phyloP scores from a whole-genome alignment of 345 rosid genomes.

The Hibiscus tridactylites region DNA sequence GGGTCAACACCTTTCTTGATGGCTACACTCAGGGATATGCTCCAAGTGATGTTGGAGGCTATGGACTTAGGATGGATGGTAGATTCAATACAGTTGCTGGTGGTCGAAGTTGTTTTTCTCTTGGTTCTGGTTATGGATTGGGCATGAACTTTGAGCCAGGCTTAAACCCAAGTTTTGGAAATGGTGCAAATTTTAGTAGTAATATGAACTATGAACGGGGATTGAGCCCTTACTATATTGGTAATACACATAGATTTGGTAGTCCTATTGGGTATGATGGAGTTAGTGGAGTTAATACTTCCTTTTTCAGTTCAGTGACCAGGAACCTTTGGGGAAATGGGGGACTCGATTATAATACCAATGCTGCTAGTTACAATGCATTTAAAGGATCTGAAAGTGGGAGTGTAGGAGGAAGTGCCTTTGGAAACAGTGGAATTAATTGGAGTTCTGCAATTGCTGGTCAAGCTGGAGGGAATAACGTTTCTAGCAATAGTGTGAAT shows the following conservation, averaged over 20 bases:
- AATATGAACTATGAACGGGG: conserved; percentile 55
- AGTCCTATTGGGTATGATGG: conserved; percentile 52
- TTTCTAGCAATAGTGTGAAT: conserved; percentile 30
- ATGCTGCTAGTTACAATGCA: conserved; percentile 33
- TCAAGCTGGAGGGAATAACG: conserved; percentile 45
- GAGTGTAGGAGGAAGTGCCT: conserved; percentile 37
- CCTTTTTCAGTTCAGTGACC: conserved; percentile 61
- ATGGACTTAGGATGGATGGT: conserved; percentile 58
- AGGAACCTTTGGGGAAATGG: conserved; percentile 45
- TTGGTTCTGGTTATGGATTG: conserved; percentile 44
- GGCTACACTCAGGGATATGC: conserved; percentile 28
- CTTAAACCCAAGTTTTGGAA: conserved; percentile 25
- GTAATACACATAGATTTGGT: conserved; percentile 45
- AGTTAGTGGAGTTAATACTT: conserved; percentile 54
- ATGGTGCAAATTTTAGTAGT: conserved; percentile 30
- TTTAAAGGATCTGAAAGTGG: conserved; percentile 44
- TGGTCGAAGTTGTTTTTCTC: background rate
- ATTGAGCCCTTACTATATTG: conserved; percentile 53
- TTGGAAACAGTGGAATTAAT: conserved; percentile 36
- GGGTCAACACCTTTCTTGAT: background rate
- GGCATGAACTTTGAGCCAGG: conserved; percentile 58
- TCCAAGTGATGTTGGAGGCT: conserved; percentile 53
- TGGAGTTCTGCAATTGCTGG: conserved; percentile 44
- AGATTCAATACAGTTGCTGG: background rate
- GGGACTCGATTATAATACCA: conserved; percentile 23